Conservation (phyloP, 1,139 yeast species). For the Nakaseomyces uthaithaninus region DNA sequence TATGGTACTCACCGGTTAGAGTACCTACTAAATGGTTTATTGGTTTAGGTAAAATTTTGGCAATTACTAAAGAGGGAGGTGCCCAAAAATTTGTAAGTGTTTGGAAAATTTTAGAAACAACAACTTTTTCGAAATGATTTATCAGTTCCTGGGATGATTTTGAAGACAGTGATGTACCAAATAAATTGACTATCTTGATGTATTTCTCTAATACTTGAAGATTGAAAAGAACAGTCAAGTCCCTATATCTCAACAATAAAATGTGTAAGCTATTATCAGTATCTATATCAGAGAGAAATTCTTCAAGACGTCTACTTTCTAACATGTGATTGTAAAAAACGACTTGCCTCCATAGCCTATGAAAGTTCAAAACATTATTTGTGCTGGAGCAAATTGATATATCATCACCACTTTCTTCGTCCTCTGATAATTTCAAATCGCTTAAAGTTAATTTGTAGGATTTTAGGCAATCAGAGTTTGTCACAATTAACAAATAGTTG, state of each 20-base stretch:
- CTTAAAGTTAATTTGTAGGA: conserved; percentile 11
- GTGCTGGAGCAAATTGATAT: conserved; percentile 18
- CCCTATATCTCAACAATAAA: conserved; percentile 28
- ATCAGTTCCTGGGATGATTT: conserved; percentile 5
- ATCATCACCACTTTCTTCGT: conserved; percentile 13
- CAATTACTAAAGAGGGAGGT: conserved; percentile 45
- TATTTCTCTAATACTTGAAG: conserved; percentile 22
- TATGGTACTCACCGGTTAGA: conserved; percentile 18
- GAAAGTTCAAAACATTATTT: conserved; percentile 18
- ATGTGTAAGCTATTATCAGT: conserved; percentile 18
- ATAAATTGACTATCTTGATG: conserved; percentile 12
- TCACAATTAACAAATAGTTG: conserved; percentile 21
- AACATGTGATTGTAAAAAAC: conserved; percentile 24
- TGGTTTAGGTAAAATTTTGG: conserved; percentile 36
- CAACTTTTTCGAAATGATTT: conserved; percentile 16
- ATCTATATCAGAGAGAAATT: conserved; percentile 20
- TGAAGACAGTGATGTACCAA: conserved; percentile 5
- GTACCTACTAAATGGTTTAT: conserved; percentile 25
- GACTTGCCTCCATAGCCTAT: conserved; percentile 24
- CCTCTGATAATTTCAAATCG: not conserved
- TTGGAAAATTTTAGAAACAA: conserved; percentile 23
- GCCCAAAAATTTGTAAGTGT: conserved; percentile 49
- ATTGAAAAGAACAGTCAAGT: conserved; percentile 27
- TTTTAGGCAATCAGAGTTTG: conserved; percentile 18
- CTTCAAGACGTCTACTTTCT: conserved; percentile 14